phyloP scores from a whole-genome alignment of 2,329 filamentous ascomycete genomes.

The Aphanoascus verrucosus region DNA sequence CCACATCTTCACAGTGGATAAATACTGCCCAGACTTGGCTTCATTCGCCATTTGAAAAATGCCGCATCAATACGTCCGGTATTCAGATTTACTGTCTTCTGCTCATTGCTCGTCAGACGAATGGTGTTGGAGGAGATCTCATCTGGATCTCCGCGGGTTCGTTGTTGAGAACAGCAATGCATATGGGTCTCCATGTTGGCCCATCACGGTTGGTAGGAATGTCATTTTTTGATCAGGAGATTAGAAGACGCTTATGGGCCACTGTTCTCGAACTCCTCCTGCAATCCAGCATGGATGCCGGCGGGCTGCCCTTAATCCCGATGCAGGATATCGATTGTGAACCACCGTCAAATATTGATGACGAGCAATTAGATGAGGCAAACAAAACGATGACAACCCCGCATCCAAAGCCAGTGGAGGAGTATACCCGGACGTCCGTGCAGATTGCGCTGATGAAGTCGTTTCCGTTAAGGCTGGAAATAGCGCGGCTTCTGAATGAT shows the following conservation, averaged over 20 bases:
- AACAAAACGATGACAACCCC: not conserved
- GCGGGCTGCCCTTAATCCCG: constrained; percentile 27
- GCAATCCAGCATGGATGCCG: constrained; percentile 28
- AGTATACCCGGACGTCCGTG: constrained; percentile 42
- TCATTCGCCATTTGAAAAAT: constrained; percentile 24
- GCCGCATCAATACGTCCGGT: constrained; percentile 23
- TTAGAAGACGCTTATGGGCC: constrained; percentile 36
- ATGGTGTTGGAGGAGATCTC: constrained; percentile 26
- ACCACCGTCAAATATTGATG: constrained; percentile 31
- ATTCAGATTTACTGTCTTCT: constrained; percentile 28
- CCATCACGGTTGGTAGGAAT: constrained; percentile 29
- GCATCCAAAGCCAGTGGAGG: constrained; percentile 22
- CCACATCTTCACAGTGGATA: constrained; percentile 37
- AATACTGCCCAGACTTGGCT: constrained; percentile 29
- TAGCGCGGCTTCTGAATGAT: constrained; percentile 41
- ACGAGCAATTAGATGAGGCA: constrained; percentile 23
- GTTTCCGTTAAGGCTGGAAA: constrained; percentile 35
- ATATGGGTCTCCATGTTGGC: constrained; percentile 35
- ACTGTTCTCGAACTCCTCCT: constrained; percentile 36
- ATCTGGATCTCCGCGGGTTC: constrained; percentile 31
- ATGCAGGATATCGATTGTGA: constrained; percentile 30
- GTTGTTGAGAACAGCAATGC: constrained; percentile 33
- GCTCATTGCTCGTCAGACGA: constrained; percentile 26
- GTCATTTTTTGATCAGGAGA: constrained; percentile 34
- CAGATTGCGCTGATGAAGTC: constrained; percentile 40